A percentile compares a stretch with the other conserved stretches of the same genome.
These are phyloP conservation scores for Onygena corvina DNA, from an alignment of 2,329 filamentous ascomycete species.

Conservation along the genomic window DNA sequence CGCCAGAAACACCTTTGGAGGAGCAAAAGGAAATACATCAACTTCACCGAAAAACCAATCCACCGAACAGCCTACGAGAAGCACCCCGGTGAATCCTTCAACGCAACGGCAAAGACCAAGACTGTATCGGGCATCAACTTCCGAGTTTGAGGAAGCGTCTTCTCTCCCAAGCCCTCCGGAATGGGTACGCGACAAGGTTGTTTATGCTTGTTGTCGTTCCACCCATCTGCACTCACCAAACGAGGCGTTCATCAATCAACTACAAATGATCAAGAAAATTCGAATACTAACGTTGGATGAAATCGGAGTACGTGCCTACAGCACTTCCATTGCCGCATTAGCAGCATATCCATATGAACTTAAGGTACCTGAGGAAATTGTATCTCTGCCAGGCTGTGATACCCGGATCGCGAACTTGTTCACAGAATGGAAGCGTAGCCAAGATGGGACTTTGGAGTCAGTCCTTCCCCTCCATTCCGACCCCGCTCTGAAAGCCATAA, in stretches of 20 bases:
- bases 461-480: slow-evolving; percentile 54
- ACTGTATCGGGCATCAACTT: slow-evolving; percentile 59
- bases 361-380: slow-evolving; percentile 33
- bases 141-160: slow-evolving; percentile 54
- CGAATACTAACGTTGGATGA: slow-evolving; percentile 61
- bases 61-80: background rate
- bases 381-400: slow-evolving; percentile 63
- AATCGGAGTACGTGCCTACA: slow-evolving; percentile 75
- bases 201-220: slow-evolving; percentile 70
- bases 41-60: slow-evolving; percentile 12
- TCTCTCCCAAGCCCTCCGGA: slow-evolving; percentile 55
- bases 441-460: slow-evolving; percentile 49
- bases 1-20: slow-evolving; percentile 35
- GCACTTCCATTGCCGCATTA: slow-evolving; percentile 69
- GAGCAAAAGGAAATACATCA: slow-evolving; percentile 41
- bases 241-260: slow-evolving; percentile 56
- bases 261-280: slow-evolving; percentile 61
- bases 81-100: slow-evolving; percentile 12
- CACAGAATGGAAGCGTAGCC: slow-evolving; percentile 54
- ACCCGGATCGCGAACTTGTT: slow-evolving; percentile 67
- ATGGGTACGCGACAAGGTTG: slow-evolving; percentile 51
- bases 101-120: slow-evolving; percentile 28
- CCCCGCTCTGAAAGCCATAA: slow-evolving; percentile 50
- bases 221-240: slow-evolving; percentile 63
- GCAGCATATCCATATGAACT: slow-evolving; percentile 63